phyloP scores from a whole-genome alignment of 495 filamentous ascomycete species.

The Endocarpon pusillum region DNA sequence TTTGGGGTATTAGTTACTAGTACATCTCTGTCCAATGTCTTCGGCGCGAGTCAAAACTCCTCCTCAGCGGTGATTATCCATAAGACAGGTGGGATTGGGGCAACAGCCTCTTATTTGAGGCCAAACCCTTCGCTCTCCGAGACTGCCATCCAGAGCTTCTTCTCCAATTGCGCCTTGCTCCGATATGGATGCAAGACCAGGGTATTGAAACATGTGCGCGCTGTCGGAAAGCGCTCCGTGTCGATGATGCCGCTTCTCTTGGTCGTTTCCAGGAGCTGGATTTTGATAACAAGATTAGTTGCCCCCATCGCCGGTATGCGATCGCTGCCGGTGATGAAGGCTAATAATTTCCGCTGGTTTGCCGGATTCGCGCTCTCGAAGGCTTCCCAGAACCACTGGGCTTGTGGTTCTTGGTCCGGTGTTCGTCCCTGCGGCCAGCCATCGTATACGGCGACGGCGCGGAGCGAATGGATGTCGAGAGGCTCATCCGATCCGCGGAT shows the following conservation, averaged over 20 bases:
- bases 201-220: constrained; percentile 84
- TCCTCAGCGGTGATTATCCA: too few relatives aligned
- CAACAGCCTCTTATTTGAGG: constrained; percentile 59
- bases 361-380: constrained; percentile 47
- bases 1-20: too few relatives aligned
- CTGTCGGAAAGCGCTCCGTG: constrained; percentile 57
- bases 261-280: constrained; percentile 53
- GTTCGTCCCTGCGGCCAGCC: constrained; percentile 41
- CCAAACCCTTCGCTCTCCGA: constrained; percentile 88
- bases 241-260: too few relatives aligned
- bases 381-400: constrained; percentile 81
- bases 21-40: too few relatives aligned
- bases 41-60: too few relatives aligned
- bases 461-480: constrained; percentile 60
- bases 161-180: constrained; percentile 45
- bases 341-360: constrained; percentile 61
- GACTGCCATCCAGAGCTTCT: constrained; percentile 70
- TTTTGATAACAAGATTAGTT: constrained; percentile 56
- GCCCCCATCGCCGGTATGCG: constrained; percentile 85
- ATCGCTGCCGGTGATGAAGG: constrained; percentile 88
- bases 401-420: constrained; percentile 41
- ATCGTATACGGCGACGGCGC: constrained; percentile 67
- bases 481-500: constrained; percentile 77
- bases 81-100: too few relatives aligned
- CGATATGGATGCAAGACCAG: constrained; percentile 59